Evolutionary conservation across 768 basidiomycete species (phyloP), one percentile per base, ranked within the genome.

Genomic region (Tylopilus plumbeoviolaceoides): DNA sequence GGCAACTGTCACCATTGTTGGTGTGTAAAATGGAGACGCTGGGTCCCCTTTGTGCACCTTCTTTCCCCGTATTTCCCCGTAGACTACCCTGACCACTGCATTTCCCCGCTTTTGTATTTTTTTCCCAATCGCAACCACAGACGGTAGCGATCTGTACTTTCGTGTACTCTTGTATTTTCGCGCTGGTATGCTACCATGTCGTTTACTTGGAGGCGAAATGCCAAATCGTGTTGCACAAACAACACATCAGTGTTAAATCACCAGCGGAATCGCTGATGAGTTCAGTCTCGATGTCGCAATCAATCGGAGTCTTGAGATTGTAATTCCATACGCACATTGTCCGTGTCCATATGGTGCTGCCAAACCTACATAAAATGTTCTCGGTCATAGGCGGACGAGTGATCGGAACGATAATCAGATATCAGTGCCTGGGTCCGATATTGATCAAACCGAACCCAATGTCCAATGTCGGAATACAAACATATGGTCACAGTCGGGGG

Each of bases 1-100:
- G 33, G 76, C 73, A 7, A 71, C 64, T 18, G 68, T 80, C 28
- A 63, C 65, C 17, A 60, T 77, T 11, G 54, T 69, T 18, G 72
- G 73, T 25, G 62, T 69, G 21, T 67, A 51, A 68, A 36, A 25
- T 25, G 21, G 47, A 30, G 33, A 20, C 39, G 30, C 20, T 31
- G 1, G 18, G n/a, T 31, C 38, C 36, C 31, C 31, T 28, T 42
- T 27, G 44, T 44, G 12, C 28, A 53, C 28, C 50, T 45, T 30
- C 27, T 12, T 17, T 20, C 15, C 28, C n/a, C 44, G 44, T 39
- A 54, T 48, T 46, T 44, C n/a, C 7, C 15, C 45, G 42, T 35
- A 21, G 36, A 28, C 15, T 46, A 11, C n/a, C 20, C 11, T 40
- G 41, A 27, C 40, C 20, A 31, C 42, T 9, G 41, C 31, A 21